phyloP scores from a whole-genome alignment of 345 rosid genomes.

The Gossypium longicalyx region DNA sequence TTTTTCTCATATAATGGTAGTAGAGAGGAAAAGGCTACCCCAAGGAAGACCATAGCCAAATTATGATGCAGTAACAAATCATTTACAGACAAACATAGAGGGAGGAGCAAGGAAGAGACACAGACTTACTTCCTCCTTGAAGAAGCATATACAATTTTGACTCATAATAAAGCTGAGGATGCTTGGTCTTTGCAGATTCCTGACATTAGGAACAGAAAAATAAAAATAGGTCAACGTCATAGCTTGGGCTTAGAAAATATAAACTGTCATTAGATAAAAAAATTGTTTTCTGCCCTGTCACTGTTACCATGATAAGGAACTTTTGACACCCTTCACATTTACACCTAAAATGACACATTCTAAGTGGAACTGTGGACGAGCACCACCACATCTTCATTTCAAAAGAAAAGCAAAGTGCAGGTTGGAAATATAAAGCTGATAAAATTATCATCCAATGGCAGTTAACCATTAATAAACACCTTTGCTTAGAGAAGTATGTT shows the following conservation, averaged over 20 bases:
- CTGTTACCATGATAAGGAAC: background rate
- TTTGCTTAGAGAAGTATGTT: background rate
- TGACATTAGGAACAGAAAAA: conserved; percentile 22
- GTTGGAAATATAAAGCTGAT: background rate
- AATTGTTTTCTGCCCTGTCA: background rate
- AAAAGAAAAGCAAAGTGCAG: background rate
- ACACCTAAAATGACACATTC: background rate
- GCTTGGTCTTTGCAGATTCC: conserved; percentile 85
- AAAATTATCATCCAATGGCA: background rate
- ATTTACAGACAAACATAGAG: background rate
- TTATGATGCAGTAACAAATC: background rate
- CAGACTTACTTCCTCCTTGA: conserved; percentile 79
- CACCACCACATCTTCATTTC: background rate
- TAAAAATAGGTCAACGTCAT: background rate
- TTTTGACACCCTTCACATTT: background rate
- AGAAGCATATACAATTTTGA: conserved; percentile 84
- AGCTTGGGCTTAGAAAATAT: background rate
- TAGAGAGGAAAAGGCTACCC: background rate
- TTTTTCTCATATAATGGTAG: background rate
- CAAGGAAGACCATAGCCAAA: background rate
- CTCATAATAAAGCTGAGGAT: conserved; percentile 87
- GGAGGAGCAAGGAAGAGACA: conserved; percentile 10
- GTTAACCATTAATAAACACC: background rate
- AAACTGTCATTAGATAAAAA: background rate
- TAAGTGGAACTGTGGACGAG: background rate